Evolutionary conservation across 768 basidiomycete species (phyloP).

Genomic region (Xerocomus spinulosus): DNA sequence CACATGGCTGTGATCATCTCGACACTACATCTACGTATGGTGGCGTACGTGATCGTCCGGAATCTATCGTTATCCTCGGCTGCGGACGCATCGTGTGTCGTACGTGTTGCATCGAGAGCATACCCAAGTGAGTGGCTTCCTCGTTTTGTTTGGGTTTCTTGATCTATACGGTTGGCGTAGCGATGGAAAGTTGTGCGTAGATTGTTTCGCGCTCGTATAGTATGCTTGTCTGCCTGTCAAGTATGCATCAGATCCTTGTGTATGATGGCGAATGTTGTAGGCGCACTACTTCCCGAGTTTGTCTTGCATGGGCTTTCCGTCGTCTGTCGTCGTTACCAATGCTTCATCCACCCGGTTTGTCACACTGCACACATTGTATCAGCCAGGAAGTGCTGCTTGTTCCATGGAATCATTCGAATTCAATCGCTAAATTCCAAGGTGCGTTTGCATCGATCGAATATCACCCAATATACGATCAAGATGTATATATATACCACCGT

Average conservation of each 20-base stretch:
- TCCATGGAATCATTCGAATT: too few species aligned
- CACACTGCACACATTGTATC: constrained; percentile 3
- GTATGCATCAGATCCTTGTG: not conserved
- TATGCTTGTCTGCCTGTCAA: not conserved
- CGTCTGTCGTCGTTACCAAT: constrained; percentile 4
- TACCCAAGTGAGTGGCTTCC: constrained; percentile 28
- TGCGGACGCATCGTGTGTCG: constrained; percentile 35
- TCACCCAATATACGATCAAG: not conserved
- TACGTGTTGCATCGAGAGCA: constrained; percentile 34
- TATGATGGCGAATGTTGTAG: not conserved
- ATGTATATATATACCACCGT: not conserved
- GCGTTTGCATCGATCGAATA: too few species aligned
- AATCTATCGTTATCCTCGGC: constrained; percentile 22
- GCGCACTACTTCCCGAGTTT: too few species aligned
- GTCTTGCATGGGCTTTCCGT: not conserved
- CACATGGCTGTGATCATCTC: not conserved
- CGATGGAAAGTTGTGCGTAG: constrained; percentile 30
- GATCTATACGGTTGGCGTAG: constrained; percentile 10
- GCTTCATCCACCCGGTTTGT: constrained; percentile 4
- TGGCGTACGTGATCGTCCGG: constrained; percentile 2
- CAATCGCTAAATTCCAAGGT: too few species aligned
- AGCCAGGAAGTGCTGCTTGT: too few species aligned
- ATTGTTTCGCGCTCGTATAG: constrained; percentile 28
- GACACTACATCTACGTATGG: constrained; percentile 1
- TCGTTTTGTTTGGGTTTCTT: constrained; percentile 1